Evolutionary conservation across 192 early-diverging fungal species (phyloP), one percentile per base, ranked within the genome.

Genomic region (Backusella tarrabulga): DNA sequence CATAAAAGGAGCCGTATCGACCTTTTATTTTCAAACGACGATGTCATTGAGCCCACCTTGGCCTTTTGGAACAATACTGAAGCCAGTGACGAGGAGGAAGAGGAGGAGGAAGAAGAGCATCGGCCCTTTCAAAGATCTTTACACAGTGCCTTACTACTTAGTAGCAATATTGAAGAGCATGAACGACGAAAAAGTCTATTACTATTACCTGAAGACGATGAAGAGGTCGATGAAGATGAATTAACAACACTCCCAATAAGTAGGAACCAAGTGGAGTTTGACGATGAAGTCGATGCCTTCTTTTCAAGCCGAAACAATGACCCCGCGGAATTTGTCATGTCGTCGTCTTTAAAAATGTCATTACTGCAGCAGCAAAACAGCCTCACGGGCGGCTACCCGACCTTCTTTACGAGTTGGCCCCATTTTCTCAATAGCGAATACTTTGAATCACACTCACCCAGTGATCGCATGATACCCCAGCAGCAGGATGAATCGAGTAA

Each of bases 381-480:
- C 5, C 46, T 50, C 6, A 63, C 21, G 2, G 23, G 56, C 23
- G 35, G 68, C 17, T 21, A 23, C 6, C 73, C 50, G 8, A 12
- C 17, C 12, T 75, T 42, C 15, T 68, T 69, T 23, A 78, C 80
- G 0, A 5, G 29, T 1, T 71, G 35, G 29, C 77, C 80, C 7
- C 80, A 82, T 56, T 82, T 82, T 29, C 34, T 82, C 32, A 78
- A 73, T 1, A 26, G 23, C 5, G 80, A 82, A 17, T 82, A 82
- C 29, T 82, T 82, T 67, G 67, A 82, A 44, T 35, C 36, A 19
- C 73, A 79, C 21, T 68, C 17, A 17, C 52, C 72, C 3, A 42
- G 69, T 11, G 72, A 79, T 50, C 34, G 72, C 1, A 63, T 35
- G 38, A 56, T 76, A 67, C 14, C 81, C 46, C 36, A 41, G 54